Evolutionary conservation across 768 basidiomycete genomes (phyloP).

Genomic region (Lyophyllum shimeji): DNA sequence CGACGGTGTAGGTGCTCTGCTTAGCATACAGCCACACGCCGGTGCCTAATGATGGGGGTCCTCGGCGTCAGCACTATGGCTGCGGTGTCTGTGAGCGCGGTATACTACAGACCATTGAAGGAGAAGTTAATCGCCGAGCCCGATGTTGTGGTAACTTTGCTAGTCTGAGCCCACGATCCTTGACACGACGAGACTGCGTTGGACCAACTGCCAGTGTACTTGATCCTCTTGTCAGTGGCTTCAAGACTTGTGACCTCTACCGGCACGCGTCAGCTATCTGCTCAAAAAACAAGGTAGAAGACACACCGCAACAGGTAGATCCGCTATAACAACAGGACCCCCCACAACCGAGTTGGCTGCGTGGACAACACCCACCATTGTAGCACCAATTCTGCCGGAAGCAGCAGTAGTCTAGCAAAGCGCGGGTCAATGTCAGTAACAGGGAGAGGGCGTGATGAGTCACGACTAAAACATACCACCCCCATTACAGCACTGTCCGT

Average conservation of each 20-base stretch:
- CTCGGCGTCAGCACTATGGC: not conserved
- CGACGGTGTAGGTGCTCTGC: constrained; percentile 3
- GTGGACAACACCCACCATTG: not conserved
- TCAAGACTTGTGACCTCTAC: not conserved
- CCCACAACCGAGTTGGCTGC: constrained; percentile 1
- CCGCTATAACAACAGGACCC: not conserved
- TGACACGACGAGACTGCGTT: not conserved
- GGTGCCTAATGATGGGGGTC: not conserved
- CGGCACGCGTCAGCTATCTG: not conserved
- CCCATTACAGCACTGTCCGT: constrained; percentile 1
- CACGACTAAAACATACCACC: not conserved
- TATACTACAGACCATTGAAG: not conserved
- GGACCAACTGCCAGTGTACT: not conserved
- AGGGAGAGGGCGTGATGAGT: too few relatives aligned
- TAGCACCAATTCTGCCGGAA: constrained; percentile 7
- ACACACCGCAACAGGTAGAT: constrained; percentile 4
- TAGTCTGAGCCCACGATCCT: not conserved
- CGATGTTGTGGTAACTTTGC: not conserved
- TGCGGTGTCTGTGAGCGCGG: too few relatives aligned
- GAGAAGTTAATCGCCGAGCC: not conserved
- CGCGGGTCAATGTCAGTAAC: not conserved
- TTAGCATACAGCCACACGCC: constrained; percentile 1
- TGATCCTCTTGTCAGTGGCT: not conserved
- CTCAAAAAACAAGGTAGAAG: not conserved
- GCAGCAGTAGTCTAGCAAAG: constrained; percentile 4